These are phyloP conservation scores for Sphaceloma murrayae DNA, from an alignment of 2,329 filamentous ascomycete species.

Conservation along the genomic window DNA sequence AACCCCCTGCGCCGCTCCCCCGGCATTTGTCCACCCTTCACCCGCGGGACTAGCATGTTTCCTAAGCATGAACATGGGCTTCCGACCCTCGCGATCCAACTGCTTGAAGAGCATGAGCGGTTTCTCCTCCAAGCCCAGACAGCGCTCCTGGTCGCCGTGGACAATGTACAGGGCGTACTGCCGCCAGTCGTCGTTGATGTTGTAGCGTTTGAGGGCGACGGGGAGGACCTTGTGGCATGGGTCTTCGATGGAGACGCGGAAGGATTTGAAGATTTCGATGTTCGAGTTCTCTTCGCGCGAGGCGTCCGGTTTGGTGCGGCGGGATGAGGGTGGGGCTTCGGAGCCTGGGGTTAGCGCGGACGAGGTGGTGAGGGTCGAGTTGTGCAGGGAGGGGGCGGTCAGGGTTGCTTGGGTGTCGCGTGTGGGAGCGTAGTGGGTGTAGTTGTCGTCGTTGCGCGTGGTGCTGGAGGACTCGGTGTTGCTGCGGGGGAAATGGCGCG, in stretches of 20 bases:
- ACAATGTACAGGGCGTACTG: slow-evolving; percentile 98
- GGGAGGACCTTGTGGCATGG: slow-evolving; percentile 95
- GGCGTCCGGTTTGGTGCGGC: slow-evolving; percentile 7
- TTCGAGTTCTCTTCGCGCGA: slow-evolving; percentile 34
- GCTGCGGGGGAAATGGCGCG: slow-evolving; percentile 28
- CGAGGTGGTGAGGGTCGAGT: slow-evolving; percentile 22
- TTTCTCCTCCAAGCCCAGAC: slow-evolving; percentile 82
- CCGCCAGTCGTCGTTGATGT: slow-evolving; percentile 95
- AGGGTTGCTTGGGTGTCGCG: slow-evolving; percentile 24
- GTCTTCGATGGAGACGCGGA: slow-evolving; percentile 95
- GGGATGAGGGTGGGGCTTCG: slow-evolving; percentile 5
- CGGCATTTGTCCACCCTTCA: slow-evolving; percentile 30
- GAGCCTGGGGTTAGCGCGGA: slow-evolving; percentile 14
- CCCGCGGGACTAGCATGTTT: slow-evolving; percentile 47
- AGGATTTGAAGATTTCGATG: slow-evolving; percentile 98
- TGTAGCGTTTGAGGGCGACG: slow-evolving; percentile 92
- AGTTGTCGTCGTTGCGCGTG: slow-evolving; percentile 19
- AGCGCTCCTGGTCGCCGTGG: slow-evolving; percentile 95
- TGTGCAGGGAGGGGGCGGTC: slow-evolving; percentile 21
- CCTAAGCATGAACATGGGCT: slow-evolving; percentile 98
- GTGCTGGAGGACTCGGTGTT: slow-evolving; percentile 20
- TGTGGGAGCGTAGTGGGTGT: slow-evolving; percentile 23
- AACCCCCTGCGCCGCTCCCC: slow-evolving; percentile 5
- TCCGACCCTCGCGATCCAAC: slow-evolving; percentile 90
- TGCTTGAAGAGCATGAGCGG: slow-evolving; percentile 91